These are phyloP conservation scores for Bothriochloa decipiens DNA, from an alignment of 176 grass and related monocot genomes.

Conservation along the genomic window DNA sequence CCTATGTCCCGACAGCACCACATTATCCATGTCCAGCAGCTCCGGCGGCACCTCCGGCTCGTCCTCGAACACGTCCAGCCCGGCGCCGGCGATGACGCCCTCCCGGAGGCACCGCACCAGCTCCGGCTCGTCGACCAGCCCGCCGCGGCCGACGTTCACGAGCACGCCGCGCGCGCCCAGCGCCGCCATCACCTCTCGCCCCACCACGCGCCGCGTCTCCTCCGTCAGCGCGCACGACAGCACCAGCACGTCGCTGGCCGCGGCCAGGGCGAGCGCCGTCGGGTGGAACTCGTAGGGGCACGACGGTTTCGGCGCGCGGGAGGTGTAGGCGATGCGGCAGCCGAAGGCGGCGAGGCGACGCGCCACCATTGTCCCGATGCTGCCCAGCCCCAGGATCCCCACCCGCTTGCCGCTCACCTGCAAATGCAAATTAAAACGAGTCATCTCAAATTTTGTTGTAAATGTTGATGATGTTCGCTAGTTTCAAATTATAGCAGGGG, in stretches of 20 bases:
- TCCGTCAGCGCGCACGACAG: slow-evolving; percentile 57
- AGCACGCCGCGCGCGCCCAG: slow-evolving; percentile 57
- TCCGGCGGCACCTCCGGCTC: slow-evolving; percentile 60
- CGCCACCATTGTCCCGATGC: slow-evolving; percentile 62
- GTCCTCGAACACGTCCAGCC: slow-evolving; percentile 60
- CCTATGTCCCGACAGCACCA: slow-evolving; percentile 58
- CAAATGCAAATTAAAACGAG: neutral
- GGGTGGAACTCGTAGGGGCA: slow-evolving; percentile 42
- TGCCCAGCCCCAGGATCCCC: slow-evolving; percentile 69
- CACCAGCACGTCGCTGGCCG: slow-evolving; percentile 55
- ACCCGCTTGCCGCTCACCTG: slow-evolving; percentile 75
- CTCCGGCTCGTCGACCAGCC: slow-evolving; percentile 69
- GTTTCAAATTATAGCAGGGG: no score
- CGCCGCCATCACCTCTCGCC: slow-evolving; percentile 57
- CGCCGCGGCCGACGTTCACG: slow-evolving; percentile 66
- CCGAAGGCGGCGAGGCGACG: slow-evolving; percentile 64
- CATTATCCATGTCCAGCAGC: slow-evolving; percentile 64
- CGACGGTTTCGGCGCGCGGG: slow-evolving; percentile 41
- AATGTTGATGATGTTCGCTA: no score
- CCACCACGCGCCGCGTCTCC: slow-evolving; percentile 49
- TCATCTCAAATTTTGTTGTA: neutral
- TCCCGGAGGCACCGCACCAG: slow-evolving; percentile 58
- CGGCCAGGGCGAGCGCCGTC: slow-evolving; percentile 37
- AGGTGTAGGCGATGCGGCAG: slow-evolving; percentile 54
- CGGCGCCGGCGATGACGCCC: slow-evolving; percentile 59